Percentiles rank a stretch among this genome's conserved stretches.
Conservation (phyloP, 108 stramenopile genomes). For the Stephanodiscus minutulus region DNA sequence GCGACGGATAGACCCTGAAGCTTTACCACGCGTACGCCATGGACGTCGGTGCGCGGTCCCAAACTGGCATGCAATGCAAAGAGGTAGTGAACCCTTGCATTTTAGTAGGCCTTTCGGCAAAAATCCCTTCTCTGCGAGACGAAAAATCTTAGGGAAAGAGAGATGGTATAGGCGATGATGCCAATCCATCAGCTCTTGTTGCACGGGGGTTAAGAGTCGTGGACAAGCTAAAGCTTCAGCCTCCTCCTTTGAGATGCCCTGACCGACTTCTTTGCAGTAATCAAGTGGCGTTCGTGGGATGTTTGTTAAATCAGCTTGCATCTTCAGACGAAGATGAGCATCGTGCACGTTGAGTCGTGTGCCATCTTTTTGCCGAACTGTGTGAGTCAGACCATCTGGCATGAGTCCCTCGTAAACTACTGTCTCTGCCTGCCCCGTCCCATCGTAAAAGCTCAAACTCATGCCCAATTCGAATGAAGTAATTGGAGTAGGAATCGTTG, state of each 20-base stretch:
- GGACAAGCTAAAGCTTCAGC: slow-evolving; percentile 4
- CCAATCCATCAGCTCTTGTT: slow-evolving; percentile 10
- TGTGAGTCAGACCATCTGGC: slow-evolving; percentile 15
- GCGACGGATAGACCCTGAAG: neutral
- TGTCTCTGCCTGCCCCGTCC: neutral
- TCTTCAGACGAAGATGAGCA: neutral
- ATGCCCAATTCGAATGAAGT: neutral
- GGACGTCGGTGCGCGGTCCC: slow-evolving; percentile 23
- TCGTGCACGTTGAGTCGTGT: slow-evolving; percentile 3
- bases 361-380: neutral
- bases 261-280: neutral
- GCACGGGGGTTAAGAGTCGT: neutral
- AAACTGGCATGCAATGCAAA: slow-evolving; percentile 38
- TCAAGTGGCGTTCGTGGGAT: neutral
- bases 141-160: neutral
- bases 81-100: neutral
- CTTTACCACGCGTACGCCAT: slow-evolving; percentile 19
- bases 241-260: slow-evolving; percentile 1
- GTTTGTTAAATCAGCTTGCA: neutral
- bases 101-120: neutral
- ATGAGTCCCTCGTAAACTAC: slow-evolving; percentile 13
- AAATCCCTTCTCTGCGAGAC: neutral
- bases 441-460: neutral
- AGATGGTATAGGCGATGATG: slow-evolving; percentile 8
- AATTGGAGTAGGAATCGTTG: neutral